Percentiles rank a stretch among this genome's conserved stretches.
Conservation (phyloP, 306 rosid species). For the Glycine latifolia region DNA sequence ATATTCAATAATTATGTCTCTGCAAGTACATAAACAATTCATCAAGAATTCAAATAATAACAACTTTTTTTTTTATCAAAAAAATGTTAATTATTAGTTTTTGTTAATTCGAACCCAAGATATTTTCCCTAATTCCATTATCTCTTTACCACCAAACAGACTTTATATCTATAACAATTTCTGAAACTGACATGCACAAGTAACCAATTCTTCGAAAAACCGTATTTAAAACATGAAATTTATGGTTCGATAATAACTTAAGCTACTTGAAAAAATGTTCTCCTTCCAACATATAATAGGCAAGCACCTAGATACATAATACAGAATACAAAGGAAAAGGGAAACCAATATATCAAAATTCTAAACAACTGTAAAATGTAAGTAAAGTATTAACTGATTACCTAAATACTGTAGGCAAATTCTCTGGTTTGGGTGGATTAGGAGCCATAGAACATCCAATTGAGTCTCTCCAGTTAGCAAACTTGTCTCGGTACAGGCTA, state of each 20-base stretch:
- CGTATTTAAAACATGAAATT: background rate
- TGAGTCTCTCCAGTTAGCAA: background rate
- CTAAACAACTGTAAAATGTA: background rate
- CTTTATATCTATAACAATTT: background rate
- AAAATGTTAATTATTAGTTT: too few species aligned
- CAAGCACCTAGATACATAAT: background rate
- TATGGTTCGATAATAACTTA: background rate
- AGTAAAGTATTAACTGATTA: background rate
- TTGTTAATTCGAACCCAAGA: too few species aligned
- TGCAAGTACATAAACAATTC: background rate
- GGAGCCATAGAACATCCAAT: background rate
- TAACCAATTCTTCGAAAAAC: background rate
- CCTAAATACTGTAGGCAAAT: background rate
- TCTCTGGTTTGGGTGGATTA: background rate
- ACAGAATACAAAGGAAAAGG: background rate
- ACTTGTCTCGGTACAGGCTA: background rate
- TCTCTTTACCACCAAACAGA: too few species aligned
- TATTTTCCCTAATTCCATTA: too few species aligned
- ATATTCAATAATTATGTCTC: slow-evolving; percentile 53
- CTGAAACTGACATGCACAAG: background rate
- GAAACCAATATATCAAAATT: background rate
- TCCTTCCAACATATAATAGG: background rate
- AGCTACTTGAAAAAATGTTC: background rate
- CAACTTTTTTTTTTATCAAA: too few species aligned
- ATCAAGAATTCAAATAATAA: background rate